Conservation (phyloP, 2,329 filamentous ascomycete species). For the Colletotrichum viniferum region DNA sequence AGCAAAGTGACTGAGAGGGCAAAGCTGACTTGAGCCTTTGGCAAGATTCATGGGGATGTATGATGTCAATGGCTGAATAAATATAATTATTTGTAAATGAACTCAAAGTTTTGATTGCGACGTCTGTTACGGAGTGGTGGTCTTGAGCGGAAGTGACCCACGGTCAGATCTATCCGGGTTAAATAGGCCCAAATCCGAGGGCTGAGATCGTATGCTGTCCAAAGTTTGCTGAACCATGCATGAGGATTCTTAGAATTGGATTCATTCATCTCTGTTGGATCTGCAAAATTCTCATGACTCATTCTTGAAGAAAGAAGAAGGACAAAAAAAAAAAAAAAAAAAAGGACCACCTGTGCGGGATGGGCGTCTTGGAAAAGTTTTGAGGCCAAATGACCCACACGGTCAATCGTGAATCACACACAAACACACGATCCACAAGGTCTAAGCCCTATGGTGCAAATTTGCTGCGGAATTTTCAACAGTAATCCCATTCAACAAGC, state of each 20-base stretch:
- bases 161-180: background rate
- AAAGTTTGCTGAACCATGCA: background rate
- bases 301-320: background rate
- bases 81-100: background rate
- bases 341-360: background rate
- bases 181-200: background rate
- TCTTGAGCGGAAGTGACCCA: background rate
- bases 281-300: background rate
- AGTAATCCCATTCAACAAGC: background rate
- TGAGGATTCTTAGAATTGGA: background rate
- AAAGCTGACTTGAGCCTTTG: background rate
- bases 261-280: background rate
- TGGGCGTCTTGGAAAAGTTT: background rate
- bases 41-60: background rate
- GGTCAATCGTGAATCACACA: background rate
- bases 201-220: background rate
- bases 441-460: background rate
- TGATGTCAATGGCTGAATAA: accelerated
- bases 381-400: background rate
- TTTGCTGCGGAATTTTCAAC: accelerated
- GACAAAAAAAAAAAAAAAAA: background rate
- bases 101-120: background rate
- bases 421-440: background rate
- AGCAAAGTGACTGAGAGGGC: background rate
- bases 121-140: background rate